phyloP scores from a whole-genome alignment of 331 rosid species.

The Phaseolus coccineus region DNA sequence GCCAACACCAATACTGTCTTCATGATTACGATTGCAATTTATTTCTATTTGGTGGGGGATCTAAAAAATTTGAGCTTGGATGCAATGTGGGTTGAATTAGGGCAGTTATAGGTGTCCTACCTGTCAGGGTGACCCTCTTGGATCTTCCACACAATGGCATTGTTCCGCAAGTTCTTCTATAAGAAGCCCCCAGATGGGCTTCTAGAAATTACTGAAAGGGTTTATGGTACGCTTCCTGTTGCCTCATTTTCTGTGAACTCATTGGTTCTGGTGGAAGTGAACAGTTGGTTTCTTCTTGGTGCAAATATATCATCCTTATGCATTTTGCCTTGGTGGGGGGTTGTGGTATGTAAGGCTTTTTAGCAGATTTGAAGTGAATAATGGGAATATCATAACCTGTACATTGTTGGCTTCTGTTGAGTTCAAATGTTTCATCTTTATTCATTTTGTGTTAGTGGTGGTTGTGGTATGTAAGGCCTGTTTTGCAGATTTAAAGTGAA shows the following conservation, averaged over 20 bases:
- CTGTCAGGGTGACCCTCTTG: constrained; percentile 36
- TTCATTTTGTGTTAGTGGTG: constrained; percentile 21
- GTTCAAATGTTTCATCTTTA: constrained; percentile 30
- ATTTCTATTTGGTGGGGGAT: constrained; percentile 50
- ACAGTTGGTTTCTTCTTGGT: constrained; percentile 31
- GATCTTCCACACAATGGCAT: constrained; percentile 80
- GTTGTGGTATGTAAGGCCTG: constrained; percentile 21
- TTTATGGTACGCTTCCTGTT: constrained; percentile 75
- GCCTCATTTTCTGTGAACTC: constrained; percentile 12
- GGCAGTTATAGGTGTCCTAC: constrained; percentile 44
- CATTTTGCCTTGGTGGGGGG: constrained; percentile 19
- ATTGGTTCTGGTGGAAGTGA: constrained; percentile 32
- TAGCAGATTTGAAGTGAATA: constrained; percentile 30
- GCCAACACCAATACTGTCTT: constrained; percentile 45
- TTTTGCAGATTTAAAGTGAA: constrained; percentile 28
- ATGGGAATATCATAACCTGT: neutral
- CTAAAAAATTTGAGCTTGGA: constrained; percentile 48
- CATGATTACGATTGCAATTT: constrained; percentile 44
- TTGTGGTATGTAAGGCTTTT: constrained; percentile 28
- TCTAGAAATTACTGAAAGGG: constrained; percentile 90
- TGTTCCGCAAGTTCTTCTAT: constrained; percentile 89
- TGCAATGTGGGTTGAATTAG: constrained; percentile 58
- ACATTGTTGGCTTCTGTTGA: constrained; percentile 28
- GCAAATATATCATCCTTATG: constrained; percentile 35
- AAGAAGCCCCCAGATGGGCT: constrained; percentile 99